Percentiles rank a stretch among this genome's conserved stretches.
These are phyloP conservation scores for Hypoxylon rubiginosum DNA, from an alignment of 2,329 filamentous ascomycete genomes.

Conservation along the genomic window DNA sequence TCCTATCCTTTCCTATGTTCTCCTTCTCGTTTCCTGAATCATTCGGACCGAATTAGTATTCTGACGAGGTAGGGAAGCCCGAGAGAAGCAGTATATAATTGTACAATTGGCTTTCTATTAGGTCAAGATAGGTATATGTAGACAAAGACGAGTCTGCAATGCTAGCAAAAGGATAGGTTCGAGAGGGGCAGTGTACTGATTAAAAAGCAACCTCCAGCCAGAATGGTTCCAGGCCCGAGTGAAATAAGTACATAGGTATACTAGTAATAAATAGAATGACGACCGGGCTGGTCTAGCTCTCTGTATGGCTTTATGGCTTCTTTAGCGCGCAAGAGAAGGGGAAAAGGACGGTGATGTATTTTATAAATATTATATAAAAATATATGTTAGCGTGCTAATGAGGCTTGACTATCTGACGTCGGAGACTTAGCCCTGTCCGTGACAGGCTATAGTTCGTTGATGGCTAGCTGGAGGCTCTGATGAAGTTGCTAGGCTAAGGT, in stretches of 20 bases:
- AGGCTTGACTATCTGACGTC: conserved; percentile 4
- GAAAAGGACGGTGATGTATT: conserved; percentile 13
- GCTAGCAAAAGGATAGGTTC: background rate
- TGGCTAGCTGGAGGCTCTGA: conserved; percentile 7
- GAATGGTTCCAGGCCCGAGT: conserved; percentile 17
- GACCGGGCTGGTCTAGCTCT: background rate
- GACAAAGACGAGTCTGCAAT: background rate
- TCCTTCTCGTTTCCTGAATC: conserved; percentile 8
- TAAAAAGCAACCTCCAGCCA: conserved; percentile 22
- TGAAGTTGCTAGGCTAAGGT: background rate
- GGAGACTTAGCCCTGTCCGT: background rate
- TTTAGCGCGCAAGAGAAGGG: conserved; percentile 3
- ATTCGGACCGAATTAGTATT: conserved; percentile 21
- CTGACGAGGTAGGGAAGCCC: background rate
- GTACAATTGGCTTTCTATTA: background rate
- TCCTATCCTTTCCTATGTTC: too few relatives aligned
- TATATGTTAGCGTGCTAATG: conserved; percentile 9
- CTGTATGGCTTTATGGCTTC: background rate
- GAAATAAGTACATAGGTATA: conserved; percentile 4
- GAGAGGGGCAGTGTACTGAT: conserved; percentile 17
- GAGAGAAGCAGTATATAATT: background rate
- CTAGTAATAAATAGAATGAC: conserved; percentile 15
- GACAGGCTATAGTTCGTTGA: background rate
- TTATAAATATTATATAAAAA: conserved; percentile 11
- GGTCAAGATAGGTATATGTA: background rate